phyloP scores from a whole-genome alignment of 2,329 filamentous ascomycete genomes.

The Ambrosiella xylebori region DNA sequence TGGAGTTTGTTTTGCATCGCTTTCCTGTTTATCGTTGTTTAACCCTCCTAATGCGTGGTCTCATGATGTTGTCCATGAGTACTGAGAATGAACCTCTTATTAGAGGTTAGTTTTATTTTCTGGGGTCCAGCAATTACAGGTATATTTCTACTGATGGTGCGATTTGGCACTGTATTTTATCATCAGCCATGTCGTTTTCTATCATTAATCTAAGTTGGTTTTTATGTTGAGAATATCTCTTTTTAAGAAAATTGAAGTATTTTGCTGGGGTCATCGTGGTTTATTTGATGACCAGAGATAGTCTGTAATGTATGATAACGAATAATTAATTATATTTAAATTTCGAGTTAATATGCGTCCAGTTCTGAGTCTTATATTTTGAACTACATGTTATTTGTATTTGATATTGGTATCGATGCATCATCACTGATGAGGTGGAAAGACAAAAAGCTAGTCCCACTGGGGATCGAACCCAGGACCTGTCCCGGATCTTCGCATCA shows the following conservation, averaged over 20 bases:
- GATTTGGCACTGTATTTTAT: background rate
- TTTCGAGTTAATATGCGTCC: background rate
- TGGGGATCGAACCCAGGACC: slow-evolving; percentile 14
- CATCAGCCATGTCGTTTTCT: background rate
- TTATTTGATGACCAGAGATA: background rate
- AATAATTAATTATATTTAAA: slow-evolving; percentile 5
- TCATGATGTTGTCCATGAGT: background rate
- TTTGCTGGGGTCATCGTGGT: background rate
- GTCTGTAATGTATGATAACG: slow-evolving; percentile 3
- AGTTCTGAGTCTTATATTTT: background rate
- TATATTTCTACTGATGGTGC: background rate
- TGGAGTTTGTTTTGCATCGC: background rate
- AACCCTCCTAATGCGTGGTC: background rate
- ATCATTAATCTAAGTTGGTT: background rate
- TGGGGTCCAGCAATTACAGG: background rate
- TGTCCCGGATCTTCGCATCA: slow-evolving; percentile 7
- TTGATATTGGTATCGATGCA: background rate
- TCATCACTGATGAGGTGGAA: too few species aligned
- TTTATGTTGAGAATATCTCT: background rate
- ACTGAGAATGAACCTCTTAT: background rate
- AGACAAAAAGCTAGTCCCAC: slow-evolving; percentile 11
- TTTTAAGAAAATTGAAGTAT: too few species aligned
- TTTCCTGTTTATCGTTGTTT: background rate
- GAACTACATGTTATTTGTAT: background rate
- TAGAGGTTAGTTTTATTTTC: background rate